These are phyloP conservation scores for Fusarium sp. DNA, from an alignment of 2,329 filamentous ascomycete species.

Conservation along the genomic window DNA sequence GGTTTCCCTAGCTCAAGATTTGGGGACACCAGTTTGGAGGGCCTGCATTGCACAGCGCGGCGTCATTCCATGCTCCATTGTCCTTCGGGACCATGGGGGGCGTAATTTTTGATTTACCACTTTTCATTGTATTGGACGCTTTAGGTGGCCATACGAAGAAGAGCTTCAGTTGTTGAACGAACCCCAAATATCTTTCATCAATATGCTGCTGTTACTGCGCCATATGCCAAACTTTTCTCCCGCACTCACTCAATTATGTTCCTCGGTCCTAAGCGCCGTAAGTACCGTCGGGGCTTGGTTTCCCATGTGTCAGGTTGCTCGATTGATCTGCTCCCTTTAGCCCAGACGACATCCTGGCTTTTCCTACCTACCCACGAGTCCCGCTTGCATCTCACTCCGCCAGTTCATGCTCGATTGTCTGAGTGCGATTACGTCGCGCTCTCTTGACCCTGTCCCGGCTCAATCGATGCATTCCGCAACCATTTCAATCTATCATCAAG, in stretches of 20 bases:
- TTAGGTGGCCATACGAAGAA: background rate
- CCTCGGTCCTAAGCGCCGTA: too few relatives aligned
- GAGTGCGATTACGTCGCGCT: background rate
- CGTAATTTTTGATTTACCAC: slow-evolving; percentile 59
- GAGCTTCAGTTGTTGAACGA: background rate
- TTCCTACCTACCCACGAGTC: background rate
- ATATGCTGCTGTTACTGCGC: too few relatives aligned
- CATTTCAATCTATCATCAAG: background rate
- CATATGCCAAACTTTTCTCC: too few relatives aligned
- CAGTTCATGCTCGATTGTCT: background rate
- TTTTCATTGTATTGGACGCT: slow-evolving; percentile 45
- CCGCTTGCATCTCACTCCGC: background rate
- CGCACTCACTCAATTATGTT: too few relatives aligned
- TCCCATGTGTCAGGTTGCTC: background rate
- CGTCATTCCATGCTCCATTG: slow-evolving; percentile 60
- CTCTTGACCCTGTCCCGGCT: background rate
- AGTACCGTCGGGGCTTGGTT: background rate
- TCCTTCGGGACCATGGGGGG: slow-evolving; percentile 63
- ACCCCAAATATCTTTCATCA: too few relatives aligned
- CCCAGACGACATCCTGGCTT: background rate
- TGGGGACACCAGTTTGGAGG: slow-evolving; percentile 44
- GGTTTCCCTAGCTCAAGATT: background rate
- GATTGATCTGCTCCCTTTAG: background rate
- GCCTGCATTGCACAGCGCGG: slow-evolving; percentile 68
- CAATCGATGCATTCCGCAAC: background rate